phyloP scores from a whole-genome alignment of 2,329 filamentous ascomycete genomes.

The Annulohypoxylon truncatum region DNA sequence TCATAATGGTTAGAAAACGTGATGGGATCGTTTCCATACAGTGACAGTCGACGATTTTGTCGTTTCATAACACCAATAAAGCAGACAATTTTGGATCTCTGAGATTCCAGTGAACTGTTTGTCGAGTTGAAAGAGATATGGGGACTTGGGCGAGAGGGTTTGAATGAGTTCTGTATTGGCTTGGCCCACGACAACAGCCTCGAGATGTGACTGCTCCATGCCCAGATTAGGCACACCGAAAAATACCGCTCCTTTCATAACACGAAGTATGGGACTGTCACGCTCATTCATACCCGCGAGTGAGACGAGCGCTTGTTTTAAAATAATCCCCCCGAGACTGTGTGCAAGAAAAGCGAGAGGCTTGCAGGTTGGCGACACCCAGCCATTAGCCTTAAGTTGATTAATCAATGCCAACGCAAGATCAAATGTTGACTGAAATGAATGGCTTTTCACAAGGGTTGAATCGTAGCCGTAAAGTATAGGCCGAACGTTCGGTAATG shows the following conservation, averaged over 20 bases:
- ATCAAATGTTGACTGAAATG: constrained; percentile 43
- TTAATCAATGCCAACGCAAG: constrained; percentile 35
- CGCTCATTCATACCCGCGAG: constrained; percentile 29
- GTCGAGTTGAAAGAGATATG: constrained; percentile 31
- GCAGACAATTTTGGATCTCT: constrained; percentile 7
- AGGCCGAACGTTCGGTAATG: constrained; percentile 35
- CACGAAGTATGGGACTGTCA: constrained; percentile 14
- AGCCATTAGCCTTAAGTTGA: constrained; percentile 37
- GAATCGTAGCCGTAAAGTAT: constrained; percentile 47
- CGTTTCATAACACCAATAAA: constrained; percentile 45
- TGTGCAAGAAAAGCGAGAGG: constrained; percentile 46
- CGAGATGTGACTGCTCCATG: constrained; percentile 42
- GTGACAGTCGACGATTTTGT: constrained; percentile 33
- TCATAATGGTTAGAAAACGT: not conserved
- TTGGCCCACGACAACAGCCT: constrained; percentile 34
- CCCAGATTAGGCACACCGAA: constrained; percentile 45
- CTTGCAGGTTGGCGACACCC: constrained; percentile 32
- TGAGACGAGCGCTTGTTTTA: constrained; percentile 44
- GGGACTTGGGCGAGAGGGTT: constrained; percentile 25
- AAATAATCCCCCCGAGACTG: constrained; percentile 46
- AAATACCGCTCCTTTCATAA: constrained; percentile 38
- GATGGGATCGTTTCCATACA: constrained; percentile 26
- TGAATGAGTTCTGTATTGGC: constrained; percentile 36
- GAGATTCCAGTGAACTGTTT: constrained; percentile 36
- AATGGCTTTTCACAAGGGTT: constrained; percentile 37